phyloP scores from a whole-genome alignment of 805 yeast species.

The Starmerella sirachaensis region DNA sequence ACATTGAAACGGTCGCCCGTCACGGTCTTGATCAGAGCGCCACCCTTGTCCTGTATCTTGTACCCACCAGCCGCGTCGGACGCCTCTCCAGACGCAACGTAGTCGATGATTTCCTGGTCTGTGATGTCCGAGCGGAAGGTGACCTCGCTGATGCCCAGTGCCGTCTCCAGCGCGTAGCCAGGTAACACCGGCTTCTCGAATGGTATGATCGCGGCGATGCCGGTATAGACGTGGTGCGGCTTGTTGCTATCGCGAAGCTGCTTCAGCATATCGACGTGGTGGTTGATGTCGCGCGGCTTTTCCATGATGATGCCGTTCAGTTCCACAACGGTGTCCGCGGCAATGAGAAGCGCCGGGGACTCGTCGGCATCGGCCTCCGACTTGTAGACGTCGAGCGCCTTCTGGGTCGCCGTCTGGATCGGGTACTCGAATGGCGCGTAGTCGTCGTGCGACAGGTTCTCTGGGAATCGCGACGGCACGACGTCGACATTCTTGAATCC shows the following conservation, averaged over 20 bases:
- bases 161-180: constrained; percentile 32
- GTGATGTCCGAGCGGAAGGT: constrained; percentile 33
- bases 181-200: constrained; percentile 32
- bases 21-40: constrained; percentile 44
- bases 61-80: constrained; percentile 84
- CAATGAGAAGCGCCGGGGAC: constrained; percentile 28
- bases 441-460: constrained; percentile 49
- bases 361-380: constrained; percentile 27
- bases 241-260: constrained; percentile 34
- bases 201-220: constrained; percentile 39
- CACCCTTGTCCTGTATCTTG: constrained; percentile 57
- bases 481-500: constrained; percentile 32
- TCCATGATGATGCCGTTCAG: constrained; percentile 54
- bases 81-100: constrained; percentile 66
- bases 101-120: constrained; percentile 45
- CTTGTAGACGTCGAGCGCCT: constrained; percentile 50
- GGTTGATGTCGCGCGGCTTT: constrained; percentile 54
- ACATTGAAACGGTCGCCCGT: constrained; percentile 78
- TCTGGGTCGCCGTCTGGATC: constrained; percentile 51
- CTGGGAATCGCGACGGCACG: constrained; percentile 60
- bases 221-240: constrained; percentile 44
- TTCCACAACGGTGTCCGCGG: constrained; percentile 74
- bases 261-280: constrained; percentile 41
- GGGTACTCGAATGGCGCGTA: constrained; percentile 52
- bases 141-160: constrained; percentile 35